A percentile compares a stretch with the other conserved stretches of the same genome.
phyloP scores from a whole-genome alignment of 495 filamentous ascomycete genomes.

The Aspergillus haitiensis region DNA sequence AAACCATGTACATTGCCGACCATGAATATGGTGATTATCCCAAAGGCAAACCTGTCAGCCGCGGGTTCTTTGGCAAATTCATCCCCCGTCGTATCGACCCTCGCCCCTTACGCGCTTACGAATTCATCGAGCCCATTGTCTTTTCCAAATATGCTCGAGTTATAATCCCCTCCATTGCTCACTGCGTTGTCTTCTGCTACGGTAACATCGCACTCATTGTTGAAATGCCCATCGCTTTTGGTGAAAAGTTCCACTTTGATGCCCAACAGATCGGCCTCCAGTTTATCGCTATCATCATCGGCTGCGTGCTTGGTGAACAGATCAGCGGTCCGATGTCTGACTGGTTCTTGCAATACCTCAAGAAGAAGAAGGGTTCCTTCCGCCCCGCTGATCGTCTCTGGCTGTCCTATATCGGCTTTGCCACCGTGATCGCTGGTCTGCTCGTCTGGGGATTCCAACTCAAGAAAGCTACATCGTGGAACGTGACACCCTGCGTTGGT shows the following conservation, averaged over 20 bases:
- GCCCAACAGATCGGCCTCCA: conserved; percentile 39
- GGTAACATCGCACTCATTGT: conserved; percentile 33
- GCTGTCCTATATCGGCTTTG: conserved; percentile 36
- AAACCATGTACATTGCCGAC: conserved; percentile 28
- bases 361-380: conserved; percentile 17
- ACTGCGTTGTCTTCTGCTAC: conserved; percentile 36
- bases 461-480: conserved; percentile 31
- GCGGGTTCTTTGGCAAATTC: conserved; percentile 20
- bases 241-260: conserved; percentile 34
- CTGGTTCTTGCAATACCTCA: conserved; percentile 25
- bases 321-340: conserved; percentile 36
- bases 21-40: conserved; percentile 6
- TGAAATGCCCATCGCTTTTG: conserved; percentile 36
- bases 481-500: conserved; percentile 37
- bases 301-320: conserved; percentile 38
- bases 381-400: conserved; percentile 36
- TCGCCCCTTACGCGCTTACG: conserved; percentile 9
- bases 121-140: conserved; percentile 30
- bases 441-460: conserved; percentile 35
- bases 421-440: conserved; percentile 28
- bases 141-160: conserved; percentile 24
- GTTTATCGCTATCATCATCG: conserved; percentile 40
- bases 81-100: conserved; percentile 27
- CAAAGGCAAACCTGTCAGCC: not conserved
- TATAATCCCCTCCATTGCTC: conserved; percentile 30